phyloP scores from a whole-genome alignment of 2,329 filamentous ascomycete species.

The Bipolaris bicolor region DNA sequence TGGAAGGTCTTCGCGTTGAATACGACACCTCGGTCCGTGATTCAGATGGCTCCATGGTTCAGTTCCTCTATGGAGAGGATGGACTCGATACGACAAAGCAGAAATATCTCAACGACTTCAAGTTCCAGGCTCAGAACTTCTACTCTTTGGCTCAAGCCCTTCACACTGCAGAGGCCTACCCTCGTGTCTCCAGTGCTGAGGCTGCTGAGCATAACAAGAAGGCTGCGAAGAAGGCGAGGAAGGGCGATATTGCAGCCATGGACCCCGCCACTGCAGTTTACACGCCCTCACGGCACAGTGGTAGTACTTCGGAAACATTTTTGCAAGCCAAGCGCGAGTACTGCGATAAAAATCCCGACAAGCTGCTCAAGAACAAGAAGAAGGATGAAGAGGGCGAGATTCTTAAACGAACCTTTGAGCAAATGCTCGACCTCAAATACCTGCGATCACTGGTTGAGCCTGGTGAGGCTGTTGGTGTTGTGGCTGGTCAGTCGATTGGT shows the following conservation, averaged over 20 bases:
- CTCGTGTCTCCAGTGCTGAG: constrained; percentile 69
- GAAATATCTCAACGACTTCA: constrained; percentile 87
- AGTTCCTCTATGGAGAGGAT: constrained; percentile 97
- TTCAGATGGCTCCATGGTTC: constrained; percentile 88
- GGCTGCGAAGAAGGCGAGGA: constrained; percentile 79
- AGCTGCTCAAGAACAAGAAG: constrained; percentile 66
- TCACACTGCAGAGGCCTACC: constrained; percentile 65
- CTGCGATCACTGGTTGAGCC: constrained; percentile 90
- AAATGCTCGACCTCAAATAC: constrained; percentile 89
- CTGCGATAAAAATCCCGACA: constrained; percentile 73
- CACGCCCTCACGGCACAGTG: constrained; percentile 77
- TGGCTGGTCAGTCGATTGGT: constrained; percentile 94
- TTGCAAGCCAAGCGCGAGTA: constrained; percentile 75
- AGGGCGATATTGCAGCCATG: constrained; percentile 68
- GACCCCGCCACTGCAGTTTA: constrained; percentile 78
- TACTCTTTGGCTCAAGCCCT: constrained; percentile 79
- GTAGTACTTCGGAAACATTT: constrained; percentile 89
- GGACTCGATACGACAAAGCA: constrained; percentile 94
- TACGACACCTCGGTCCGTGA: constrained; percentile 96
- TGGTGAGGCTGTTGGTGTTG: constrained; percentile 94
- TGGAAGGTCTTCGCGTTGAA: constrained; percentile 90
- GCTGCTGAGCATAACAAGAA: constrained; percentile 66
- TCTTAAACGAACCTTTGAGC: constrained; percentile 72
- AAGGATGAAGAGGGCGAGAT: constrained; percentile 57
- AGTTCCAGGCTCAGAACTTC: constrained; percentile 87